phyloP scores from a whole-genome alignment of 495 filamentous ascomycete genomes.

The Penicillium simplicissimum region DNA sequence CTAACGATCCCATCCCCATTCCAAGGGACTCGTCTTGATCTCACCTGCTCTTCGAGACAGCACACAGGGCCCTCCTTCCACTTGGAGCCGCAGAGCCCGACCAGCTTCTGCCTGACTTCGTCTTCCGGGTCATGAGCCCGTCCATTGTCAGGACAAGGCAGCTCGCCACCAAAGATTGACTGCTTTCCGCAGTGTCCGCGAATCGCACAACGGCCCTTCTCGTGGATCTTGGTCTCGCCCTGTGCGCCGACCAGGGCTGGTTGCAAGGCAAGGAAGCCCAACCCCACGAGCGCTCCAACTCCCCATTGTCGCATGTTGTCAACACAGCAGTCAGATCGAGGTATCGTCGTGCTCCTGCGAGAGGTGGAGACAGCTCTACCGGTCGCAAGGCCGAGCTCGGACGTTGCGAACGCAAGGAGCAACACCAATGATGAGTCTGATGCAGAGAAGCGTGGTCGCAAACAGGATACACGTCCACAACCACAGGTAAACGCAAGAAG shows the following conservation, averaged over 20 bases:
- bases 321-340: neutral
- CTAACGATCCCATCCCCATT: neutral
- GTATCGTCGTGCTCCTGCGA: neutral
- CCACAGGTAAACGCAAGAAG: neutral
- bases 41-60: conserved; percentile 79
- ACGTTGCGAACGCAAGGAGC: neutral
- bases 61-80: conserved; percentile 84
- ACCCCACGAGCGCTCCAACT: conserved; percentile 30
- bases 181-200: conserved; percentile 89
- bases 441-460: neutral
- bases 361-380: neutral
- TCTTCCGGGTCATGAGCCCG: conserved; percentile 71
- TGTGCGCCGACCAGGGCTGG: conserved; percentile 34
- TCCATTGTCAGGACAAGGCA: conserved; percentile 94
- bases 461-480: neutral
- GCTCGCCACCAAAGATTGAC: conserved; percentile 78
- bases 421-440: neutral
- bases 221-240: conserved; percentile 66
- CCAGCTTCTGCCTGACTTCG: conserved; percentile 68
- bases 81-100: conserved; percentile 81
- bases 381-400: conserved; percentile 1
- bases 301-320: conserved; percentile 39
- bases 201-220: conserved; percentile 87
- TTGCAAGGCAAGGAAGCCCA: conserved; percentile 34
- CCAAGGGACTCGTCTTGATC: neutral